Percentiles rank a stretch among this genome's conserved stretches.
Conservation (phyloP, 2,329 filamentous ascomycete genomes). For the Thelonectria olida region DNA sequence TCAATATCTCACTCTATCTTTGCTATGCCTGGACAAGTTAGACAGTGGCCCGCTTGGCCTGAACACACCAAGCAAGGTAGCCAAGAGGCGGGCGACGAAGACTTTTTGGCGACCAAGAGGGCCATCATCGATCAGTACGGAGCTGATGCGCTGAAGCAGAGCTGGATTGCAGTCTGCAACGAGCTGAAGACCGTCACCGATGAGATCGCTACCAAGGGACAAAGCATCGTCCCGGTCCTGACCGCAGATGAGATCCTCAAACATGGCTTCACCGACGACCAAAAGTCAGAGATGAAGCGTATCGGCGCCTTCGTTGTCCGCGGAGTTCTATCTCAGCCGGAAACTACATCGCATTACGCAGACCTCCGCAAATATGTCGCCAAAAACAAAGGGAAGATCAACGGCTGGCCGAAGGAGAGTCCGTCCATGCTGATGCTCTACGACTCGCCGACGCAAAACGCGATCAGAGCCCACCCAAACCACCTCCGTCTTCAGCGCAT, state of each 20-base stretch:
- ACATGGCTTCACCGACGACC: conserved; percentile 27
- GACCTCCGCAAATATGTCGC: conserved; percentile 45
- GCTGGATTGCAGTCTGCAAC: conserved; percentile 51
- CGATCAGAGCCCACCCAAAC: conserved; percentile 48
- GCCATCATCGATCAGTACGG: conserved; percentile 49
- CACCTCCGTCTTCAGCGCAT: conserved; percentile 47
- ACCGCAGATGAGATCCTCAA: conserved; percentile 40
- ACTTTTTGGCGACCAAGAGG: conserved; percentile 43
- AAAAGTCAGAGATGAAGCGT: conserved; percentile 40
- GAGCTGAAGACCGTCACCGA: conserved; percentile 47
- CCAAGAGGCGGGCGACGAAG: conserved; percentile 28
- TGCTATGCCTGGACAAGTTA: conserved; percentile 30
- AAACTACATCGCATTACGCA: conserved; percentile 38
- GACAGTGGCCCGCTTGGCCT: conserved; percentile 37
- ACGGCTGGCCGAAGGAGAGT: conserved; percentile 47
- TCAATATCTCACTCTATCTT: background rate
- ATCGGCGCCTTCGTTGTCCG: conserved; percentile 36
- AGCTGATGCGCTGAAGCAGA: conserved; percentile 43
- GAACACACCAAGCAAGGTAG: conserved; percentile 27
- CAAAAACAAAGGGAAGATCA: conserved; percentile 43
- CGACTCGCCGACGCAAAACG: conserved; percentile 49
- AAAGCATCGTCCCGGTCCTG: conserved; percentile 44
- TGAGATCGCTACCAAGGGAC: conserved; percentile 46
- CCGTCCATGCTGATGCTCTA: conserved; percentile 52
- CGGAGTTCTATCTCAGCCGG: conserved; percentile 29